Conservation (phyloP, 2,329 filamentous ascomycete species). For the Epichloe amarillans region DNA sequence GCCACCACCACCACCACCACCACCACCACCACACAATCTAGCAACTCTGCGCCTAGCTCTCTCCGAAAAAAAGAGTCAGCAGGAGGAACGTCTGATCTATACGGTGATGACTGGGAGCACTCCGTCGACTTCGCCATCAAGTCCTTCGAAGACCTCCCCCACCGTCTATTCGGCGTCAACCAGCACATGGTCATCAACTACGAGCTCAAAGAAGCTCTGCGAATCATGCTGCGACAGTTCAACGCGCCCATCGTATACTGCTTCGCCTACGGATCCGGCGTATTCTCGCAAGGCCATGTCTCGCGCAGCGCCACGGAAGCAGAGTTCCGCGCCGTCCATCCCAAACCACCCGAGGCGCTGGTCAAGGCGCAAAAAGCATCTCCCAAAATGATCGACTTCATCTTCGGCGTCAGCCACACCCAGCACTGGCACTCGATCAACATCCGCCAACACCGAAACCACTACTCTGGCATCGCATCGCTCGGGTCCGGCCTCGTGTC, state of each 20-base stretch:
- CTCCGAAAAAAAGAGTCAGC: slow-evolving; percentile 12
- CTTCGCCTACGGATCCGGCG: slow-evolving; percentile 93
- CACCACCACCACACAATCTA: slow-evolving; percentile 3
- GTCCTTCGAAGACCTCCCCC: slow-evolving; percentile 30
- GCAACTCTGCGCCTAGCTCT: slow-evolving; percentile 5
- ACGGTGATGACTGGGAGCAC: slow-evolving; percentile 30
- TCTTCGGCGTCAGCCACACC: slow-evolving; percentile 86
- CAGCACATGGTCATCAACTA: slow-evolving; percentile 94
- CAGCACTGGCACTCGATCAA: slow-evolving; percentile 98
- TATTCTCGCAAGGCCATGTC: slow-evolving; percentile 65
- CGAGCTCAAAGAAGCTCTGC: slow-evolving; percentile 83
- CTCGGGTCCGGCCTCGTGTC: slow-evolving; percentile 78
- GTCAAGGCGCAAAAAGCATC: slow-evolving; percentile 73
- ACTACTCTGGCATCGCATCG: slow-evolving; percentile 78
- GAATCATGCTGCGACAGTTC: slow-evolving; percentile 83
- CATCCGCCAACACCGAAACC: slow-evolving; percentile 71
- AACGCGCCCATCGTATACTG: slow-evolving; percentile 88
- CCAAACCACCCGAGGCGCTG: slow-evolving; percentile 68
- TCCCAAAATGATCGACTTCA: slow-evolving; percentile 97
- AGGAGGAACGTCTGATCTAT: slow-evolving; percentile 21
- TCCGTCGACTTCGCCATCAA: slow-evolving; percentile 27
- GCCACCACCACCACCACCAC: neutral
- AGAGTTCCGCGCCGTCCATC: slow-evolving; percentile 55
- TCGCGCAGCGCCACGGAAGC: slow-evolving; percentile 41
- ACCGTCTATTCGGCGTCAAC: slow-evolving; percentile 69